phyloP scores from a whole-genome alignment of 441 rosid genomes.

The Dalechampia spathulata region DNA sequence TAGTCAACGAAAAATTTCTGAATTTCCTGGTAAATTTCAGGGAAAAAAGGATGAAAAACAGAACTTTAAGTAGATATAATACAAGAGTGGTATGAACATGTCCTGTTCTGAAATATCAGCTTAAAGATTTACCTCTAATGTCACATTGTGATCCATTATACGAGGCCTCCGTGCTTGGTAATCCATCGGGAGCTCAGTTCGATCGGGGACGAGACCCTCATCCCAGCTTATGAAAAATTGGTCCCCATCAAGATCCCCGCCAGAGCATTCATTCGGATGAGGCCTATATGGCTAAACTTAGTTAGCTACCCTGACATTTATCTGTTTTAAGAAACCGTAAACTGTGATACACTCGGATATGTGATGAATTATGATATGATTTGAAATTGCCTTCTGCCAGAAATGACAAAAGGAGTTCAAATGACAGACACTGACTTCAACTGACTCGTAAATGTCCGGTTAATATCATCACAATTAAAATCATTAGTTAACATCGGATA shows the following conservation, averaged over 20 bases:
- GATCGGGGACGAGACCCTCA: conserved; percentile 52
- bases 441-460: background rate
- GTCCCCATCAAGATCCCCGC: conserved; percentile 99
- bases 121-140: conserved; percentile 54
- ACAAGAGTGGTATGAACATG: background rate
- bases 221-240: conserved; percentile 88
- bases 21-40: conserved; percentile 58
- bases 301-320: conserved; percentile 4
- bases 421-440: background rate
- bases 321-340: too few relatives aligned
- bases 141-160: conserved; percentile 80
- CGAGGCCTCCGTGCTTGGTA: conserved; percentile 72
- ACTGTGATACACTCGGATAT: too few relatives aligned
- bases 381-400: background rate
- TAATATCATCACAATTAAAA: too few relatives aligned
- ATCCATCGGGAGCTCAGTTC: conserved; percentile 81
- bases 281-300: conserved; percentile 50
- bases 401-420: background rate
- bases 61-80: background rate
- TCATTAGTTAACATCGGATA: too few relatives aligned
- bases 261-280: conserved; percentile 97
- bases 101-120: background rate
- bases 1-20: conserved; percentile 79
- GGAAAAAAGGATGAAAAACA: background rate
- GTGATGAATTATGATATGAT: too few relatives aligned